phyloP scores from a whole-genome alignment of 2,329 filamentous ascomycete species.

The Dothistroma septosporum region DNA sequence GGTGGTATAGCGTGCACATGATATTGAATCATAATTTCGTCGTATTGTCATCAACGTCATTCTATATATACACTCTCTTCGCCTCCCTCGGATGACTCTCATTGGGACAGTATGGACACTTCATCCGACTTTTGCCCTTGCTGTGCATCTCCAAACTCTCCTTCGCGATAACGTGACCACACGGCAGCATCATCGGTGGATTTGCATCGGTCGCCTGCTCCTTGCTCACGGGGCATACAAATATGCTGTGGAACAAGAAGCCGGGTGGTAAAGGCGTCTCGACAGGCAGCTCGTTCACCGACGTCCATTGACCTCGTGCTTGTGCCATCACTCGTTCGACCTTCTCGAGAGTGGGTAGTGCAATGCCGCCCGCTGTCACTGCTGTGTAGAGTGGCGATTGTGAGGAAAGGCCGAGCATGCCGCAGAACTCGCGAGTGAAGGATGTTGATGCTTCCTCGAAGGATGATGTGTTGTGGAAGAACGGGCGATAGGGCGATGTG shows the following conservation, averaged over 20 bases:
- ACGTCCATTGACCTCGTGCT: constrained; percentile 92
- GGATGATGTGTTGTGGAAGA: constrained; percentile 70
- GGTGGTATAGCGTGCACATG: neutral
- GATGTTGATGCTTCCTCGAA: constrained; percentile 82
- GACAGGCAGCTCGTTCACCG: constrained; percentile 77
- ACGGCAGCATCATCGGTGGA: constrained; percentile 94
- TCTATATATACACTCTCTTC: constrained; percentile 55
- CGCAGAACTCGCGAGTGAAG: constrained; percentile 82
- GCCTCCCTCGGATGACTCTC: constrained; percentile 78
- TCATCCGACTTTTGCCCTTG: constrained; percentile 71
- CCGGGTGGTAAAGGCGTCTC: constrained; percentile 62
- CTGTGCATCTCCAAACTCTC: constrained; percentile 76
- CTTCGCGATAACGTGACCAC: constrained; percentile 86
- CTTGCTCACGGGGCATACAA: constrained; percentile 95
- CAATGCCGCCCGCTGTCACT: constrained; percentile 86
- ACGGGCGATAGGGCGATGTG: constrained; percentile 70
- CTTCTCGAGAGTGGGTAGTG: constrained; percentile 83
- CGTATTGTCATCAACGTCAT: neutral
- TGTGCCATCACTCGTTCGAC: constrained; percentile 81
- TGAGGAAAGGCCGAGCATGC: constrained; percentile 79
- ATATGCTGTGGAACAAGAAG: constrained; percentile 86
- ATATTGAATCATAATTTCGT: neutral
- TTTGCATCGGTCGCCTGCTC: constrained; percentile 92
- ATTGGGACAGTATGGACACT: constrained; percentile 91
- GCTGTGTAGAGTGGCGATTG: constrained; percentile 92